These are phyloP conservation scores for Chaetomiaceae sp. DNA, from an alignment of 2,329 filamentous ascomycete genomes.

Conservation along the genomic window DNA sequence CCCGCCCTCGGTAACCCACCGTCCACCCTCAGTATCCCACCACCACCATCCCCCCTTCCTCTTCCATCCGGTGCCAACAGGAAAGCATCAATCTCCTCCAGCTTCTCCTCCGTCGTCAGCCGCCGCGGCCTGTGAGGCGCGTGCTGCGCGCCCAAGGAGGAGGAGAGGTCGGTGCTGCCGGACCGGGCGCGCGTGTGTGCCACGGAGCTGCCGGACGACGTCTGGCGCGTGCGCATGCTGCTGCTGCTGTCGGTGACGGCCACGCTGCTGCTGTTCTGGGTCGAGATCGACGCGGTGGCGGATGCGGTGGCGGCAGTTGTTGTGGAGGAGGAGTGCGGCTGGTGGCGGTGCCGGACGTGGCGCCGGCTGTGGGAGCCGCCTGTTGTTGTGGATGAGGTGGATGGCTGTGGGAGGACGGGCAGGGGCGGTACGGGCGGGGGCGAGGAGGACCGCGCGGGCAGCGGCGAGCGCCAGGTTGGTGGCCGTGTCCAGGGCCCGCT, in stretches of 20 bases:
- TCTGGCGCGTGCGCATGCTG: not conserved
- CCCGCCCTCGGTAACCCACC: not conserved
- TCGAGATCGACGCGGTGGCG: not conserved
- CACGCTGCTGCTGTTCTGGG: too few species aligned
- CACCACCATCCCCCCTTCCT: not conserved
- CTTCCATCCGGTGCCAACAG: too few species aligned
- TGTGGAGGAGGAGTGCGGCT: not conserved
- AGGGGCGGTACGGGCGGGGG: not conserved
- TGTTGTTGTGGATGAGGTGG: not conserved
- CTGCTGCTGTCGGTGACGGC: not conserved
- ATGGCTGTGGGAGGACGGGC: not conserved
- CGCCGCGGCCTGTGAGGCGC: too few species aligned
- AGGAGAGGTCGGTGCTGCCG: not conserved
- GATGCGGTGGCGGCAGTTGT: not conserved
- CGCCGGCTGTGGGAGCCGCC: not conserved
- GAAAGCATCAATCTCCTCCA: constrained; percentile 17
- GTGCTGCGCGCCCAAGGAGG: too few species aligned
- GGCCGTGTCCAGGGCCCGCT: constrained; percentile 7
- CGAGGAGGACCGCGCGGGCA: not conserved
- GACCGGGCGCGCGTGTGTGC: not conserved
- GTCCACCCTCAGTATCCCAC: not conserved
- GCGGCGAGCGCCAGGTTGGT: constrained; percentile 12
- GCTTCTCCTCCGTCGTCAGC: constrained; percentile 18
- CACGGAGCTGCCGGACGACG: constrained; percentile 2
- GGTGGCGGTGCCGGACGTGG: constrained; percentile 6